These are phyloP conservation scores for Mychonastes homosphaera DNA, from an alignment of 139 green algal genomes.

Conservation along the genomic window DNA sequence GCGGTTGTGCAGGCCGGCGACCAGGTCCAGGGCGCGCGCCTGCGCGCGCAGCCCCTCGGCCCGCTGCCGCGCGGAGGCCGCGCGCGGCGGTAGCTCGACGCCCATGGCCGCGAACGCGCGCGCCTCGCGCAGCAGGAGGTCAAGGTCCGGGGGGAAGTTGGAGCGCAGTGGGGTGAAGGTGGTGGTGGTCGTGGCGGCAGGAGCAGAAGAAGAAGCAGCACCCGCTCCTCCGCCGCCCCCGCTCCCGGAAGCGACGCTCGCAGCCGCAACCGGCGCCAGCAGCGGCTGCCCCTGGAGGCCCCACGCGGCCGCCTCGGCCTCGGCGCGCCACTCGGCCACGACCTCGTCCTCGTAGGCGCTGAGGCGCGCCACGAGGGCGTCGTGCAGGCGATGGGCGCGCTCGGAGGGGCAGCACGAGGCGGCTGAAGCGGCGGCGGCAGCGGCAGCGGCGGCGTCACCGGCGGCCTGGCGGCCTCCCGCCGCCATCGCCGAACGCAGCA, in stretches of 20 bases:
- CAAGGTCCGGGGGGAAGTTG: conserved; percentile 84
- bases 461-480: too few relatives aligned
- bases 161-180: conserved; percentile 47
- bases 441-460: too few relatives aligned
- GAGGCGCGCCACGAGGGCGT: conserved; percentile 47
- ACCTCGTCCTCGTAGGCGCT: conserved; percentile 44
- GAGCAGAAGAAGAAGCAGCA: too few relatives aligned
- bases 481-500: too few relatives aligned
- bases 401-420: too few relatives aligned
- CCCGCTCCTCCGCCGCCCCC: too few relatives aligned
- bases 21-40: conserved; percentile 70
- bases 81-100: conserved; percentile 25
- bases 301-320: background rate
- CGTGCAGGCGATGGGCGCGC: conserved; percentile 46
- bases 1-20: conserved; percentile 54
- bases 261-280: too few relatives aligned
- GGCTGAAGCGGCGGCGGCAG: too few relatives aligned
- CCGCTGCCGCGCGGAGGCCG: conserved; percentile 39
- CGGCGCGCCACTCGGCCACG: conserved; percentile 49
- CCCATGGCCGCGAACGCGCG: background rate
- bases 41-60: conserved; percentile 63
- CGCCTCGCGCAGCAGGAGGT: conserved; percentile 75
- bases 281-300: too few relatives aligned
- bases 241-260: too few relatives aligned
- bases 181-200: too few relatives aligned